A percentile compares a stretch with the other conserved stretches of the same genome.
These are phyloP conservation scores for Rosa rugosa DNA, from an alignment of 306 rosid genomes.

Conservation along the genomic window DNA sequence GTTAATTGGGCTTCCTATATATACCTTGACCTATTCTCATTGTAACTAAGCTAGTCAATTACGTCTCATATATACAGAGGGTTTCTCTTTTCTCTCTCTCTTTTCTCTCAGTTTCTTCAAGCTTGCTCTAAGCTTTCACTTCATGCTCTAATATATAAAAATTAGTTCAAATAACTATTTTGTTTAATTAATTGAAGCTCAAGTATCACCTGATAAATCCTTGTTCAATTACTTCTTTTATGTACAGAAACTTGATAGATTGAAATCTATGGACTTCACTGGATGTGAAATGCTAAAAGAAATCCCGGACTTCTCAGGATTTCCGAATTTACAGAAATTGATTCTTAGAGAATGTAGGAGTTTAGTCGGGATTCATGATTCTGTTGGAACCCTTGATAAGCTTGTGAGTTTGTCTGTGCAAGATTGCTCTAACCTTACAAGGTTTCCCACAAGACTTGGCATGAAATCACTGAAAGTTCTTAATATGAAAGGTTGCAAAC, in stretches of 20 bases:
- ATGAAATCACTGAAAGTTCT: not conserved
- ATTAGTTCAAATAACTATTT: too few species aligned
- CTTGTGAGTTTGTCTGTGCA: not conserved
- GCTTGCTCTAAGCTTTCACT: too few species aligned
- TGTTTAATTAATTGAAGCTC: not conserved
- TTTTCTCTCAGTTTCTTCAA: too few species aligned
- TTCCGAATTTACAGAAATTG: constrained; percentile 1
- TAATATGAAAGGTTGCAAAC: constrained; percentile 13
- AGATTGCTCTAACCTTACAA: constrained; percentile 4
- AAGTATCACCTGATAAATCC: not conserved
- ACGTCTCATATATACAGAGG: too few species aligned
- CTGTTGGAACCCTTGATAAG: constrained; percentile 2
- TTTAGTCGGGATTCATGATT: constrained; percentile 9
- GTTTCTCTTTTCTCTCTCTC: too few species aligned
- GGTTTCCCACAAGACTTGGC: constrained; percentile 17
- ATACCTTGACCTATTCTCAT: too few species aligned
- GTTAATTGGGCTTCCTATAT: too few species aligned
- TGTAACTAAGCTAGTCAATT: too few species aligned
- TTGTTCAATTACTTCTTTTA: not conserved
- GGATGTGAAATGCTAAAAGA: constrained; percentile 1
- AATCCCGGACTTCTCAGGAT: constrained; percentile 5
- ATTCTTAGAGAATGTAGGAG: not conserved
- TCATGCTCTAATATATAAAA: too few species aligned
- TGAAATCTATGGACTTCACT: constrained; percentile 2
- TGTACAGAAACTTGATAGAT: not conserved